phyloP scores from a whole-genome alignment of 2,329 filamentous ascomycete species.

The Colletotrichum sp. region DNA sequence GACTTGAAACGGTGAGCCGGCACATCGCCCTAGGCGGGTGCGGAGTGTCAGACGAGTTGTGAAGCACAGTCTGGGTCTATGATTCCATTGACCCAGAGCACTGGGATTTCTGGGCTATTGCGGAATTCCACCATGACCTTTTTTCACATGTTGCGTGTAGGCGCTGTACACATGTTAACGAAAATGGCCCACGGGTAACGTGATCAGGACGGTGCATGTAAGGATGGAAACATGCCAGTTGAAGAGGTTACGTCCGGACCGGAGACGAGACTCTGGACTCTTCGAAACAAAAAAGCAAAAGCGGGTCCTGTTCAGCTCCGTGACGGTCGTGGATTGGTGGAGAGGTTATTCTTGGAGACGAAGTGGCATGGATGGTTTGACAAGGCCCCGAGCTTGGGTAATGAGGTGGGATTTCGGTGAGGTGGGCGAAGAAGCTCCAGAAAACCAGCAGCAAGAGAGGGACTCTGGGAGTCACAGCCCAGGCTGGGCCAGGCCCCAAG shows the following conservation, averaged over 20 bases:
- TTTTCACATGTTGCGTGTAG: not conserved
- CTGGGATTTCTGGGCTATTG: not conserved
- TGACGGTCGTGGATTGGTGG: conserved; percentile 1
- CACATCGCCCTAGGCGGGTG: not conserved
- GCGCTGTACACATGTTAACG: not conserved
- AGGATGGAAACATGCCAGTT: not conserved
- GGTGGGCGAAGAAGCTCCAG: not conserved
- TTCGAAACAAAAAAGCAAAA: conserved; percentile 2
- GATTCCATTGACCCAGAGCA: not conserved
- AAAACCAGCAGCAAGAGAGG: not conserved
- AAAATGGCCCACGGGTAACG: not conserved
- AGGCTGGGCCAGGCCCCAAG: not conserved
- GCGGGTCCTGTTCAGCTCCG: not conserved
- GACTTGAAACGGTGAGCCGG: conserved; percentile 5
- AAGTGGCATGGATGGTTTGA: not conserved
- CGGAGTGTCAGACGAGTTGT: not conserved
- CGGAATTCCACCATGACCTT: not conserved
- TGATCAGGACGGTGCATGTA: not conserved
- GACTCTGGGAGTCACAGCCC: not conserved
- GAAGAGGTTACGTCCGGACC: not conserved
- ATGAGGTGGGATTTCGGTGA: not conserved
- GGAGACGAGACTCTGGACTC: not conserved
- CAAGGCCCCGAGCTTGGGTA: not conserved
- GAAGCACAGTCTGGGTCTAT: not conserved
- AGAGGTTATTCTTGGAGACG: not conserved